Evolutionary conservation across 768 basidiomycete genomes (phyloP).

Genomic region (Phlegmacium glaucopus): DNA sequence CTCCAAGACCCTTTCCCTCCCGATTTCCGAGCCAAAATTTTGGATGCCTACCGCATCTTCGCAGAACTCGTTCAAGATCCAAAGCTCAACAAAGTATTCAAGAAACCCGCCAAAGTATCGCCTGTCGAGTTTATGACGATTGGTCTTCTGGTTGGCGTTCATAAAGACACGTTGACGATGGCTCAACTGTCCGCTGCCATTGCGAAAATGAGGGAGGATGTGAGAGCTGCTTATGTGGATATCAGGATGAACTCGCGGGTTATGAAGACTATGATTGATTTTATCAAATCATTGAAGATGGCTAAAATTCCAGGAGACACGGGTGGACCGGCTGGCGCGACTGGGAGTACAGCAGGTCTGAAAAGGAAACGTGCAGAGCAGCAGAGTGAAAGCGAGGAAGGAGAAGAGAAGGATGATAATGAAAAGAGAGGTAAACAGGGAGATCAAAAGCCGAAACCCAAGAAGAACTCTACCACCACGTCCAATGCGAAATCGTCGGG

Average conservation of each 20-base stretch:
- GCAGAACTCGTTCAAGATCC: slow-evolving; percentile 38
- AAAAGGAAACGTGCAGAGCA: slow-evolving; percentile 15
- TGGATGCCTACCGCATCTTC: slow-evolving; percentile 45
- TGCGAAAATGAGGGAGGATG: slow-evolving; percentile 47
- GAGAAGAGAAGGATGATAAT: slow-evolving; percentile 14
- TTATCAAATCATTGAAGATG: slow-evolving; percentile 34
- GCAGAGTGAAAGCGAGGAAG: slow-evolving; percentile 2
- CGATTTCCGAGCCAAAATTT: slow-evolving; percentile 29
- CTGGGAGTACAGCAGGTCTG: not conserved
- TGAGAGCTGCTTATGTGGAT: slow-evolving; percentile 57
- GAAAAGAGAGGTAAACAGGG: slow-evolving; percentile 12
- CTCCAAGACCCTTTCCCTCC: slow-evolving; percentile 26
- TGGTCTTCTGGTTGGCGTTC: slow-evolving; percentile 49
- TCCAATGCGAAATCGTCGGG: slow-evolving; percentile 5
- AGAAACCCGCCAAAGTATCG: slow-evolving; percentile 46
- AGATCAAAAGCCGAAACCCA: slow-evolving; percentile 5
- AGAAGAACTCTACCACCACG: slow-evolving; percentile 5
- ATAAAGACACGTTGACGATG: slow-evolving; percentile 36
- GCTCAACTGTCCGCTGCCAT: slow-evolving; percentile 43
- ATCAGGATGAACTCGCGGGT: slow-evolving; percentile 63
- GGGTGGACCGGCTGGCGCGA: not conserved
- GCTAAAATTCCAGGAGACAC: slow-evolving; percentile 9
- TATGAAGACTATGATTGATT: slow-evolving; percentile 50
- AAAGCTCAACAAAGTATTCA: slow-evolving; percentile 33
- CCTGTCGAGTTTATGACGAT: slow-evolving; percentile 69